These are phyloP conservation scores for Metschnikowia lochheadii DNA, from an alignment of 805 yeast genomes.

Conservation along the genomic window DNA sequence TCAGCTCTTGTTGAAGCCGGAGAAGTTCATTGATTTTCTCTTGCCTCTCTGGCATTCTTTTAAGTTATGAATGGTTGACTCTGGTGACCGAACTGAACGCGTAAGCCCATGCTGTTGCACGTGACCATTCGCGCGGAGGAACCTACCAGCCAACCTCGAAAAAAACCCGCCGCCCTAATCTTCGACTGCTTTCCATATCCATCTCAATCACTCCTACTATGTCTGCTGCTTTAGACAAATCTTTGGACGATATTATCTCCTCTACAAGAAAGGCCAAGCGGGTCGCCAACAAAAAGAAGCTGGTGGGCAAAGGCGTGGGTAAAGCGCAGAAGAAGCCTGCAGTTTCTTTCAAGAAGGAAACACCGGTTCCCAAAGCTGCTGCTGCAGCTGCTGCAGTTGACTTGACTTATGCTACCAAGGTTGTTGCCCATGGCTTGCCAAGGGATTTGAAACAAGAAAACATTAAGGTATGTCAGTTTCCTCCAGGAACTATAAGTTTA, in stretches of 20 bases:
- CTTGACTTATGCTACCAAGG: slow-evolving; percentile 66
- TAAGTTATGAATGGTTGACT: not conserved
- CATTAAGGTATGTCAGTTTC: slow-evolving; percentile 69
- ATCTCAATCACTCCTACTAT: slow-evolving; percentile 28
- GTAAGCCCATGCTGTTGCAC: not conserved
- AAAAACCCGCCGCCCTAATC: slow-evolving; percentile 2
- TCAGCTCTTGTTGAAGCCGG: slow-evolving; percentile 25
- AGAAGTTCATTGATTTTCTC: slow-evolving; percentile 24
- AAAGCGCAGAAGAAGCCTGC: slow-evolving; percentile 24
- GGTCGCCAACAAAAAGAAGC: slow-evolving; percentile 24
- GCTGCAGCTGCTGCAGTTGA: slow-evolving; percentile 31
- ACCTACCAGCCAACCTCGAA: not conserved
- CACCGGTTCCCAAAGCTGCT: slow-evolving; percentile 28
- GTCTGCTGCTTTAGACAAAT: slow-evolving; percentile 85
- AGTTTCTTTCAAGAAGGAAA: slow-evolving; percentile 25
- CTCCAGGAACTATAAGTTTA: slow-evolving; percentile 7
- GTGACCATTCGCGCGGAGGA: slow-evolving; percentile 1
- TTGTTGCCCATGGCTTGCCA: slow-evolving; percentile 79
- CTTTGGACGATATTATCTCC: slow-evolving; percentile 91
- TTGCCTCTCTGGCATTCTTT: slow-evolving; percentile 5
- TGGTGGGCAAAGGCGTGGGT: slow-evolving; percentile 37
- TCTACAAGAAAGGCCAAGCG: slow-evolving; percentile 44
- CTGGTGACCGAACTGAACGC: not conserved
- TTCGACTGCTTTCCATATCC: not conserved
- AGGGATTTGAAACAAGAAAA: slow-evolving; percentile 80